phyloP scores from a whole-genome alignment of 2,329 filamentous ascomycete species.

The Ilyonectria robusta region DNA sequence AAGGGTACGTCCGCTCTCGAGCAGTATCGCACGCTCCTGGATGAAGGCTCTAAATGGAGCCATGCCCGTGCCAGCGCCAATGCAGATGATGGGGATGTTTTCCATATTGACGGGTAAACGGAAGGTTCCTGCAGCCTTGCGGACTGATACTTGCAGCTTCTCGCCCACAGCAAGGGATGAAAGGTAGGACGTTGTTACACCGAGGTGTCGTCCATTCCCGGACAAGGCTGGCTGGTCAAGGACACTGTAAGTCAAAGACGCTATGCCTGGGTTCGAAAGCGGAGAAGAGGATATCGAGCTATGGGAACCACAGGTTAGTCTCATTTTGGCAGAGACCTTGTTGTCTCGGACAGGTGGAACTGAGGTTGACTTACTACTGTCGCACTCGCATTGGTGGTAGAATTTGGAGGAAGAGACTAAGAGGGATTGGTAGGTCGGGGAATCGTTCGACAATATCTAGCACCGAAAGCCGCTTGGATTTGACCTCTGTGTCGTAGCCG shows the following conservation, averaged over 20 bases:
- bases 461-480: conserved; percentile 71
- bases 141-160: conserved; percentile 65
- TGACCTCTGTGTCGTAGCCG: conserved; percentile 64
- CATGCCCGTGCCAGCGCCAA: conserved; percentile 68
- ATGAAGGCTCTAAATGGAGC: conserved; percentile 75
- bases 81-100: conserved; percentile 64
- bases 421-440: conserved; percentile 70
- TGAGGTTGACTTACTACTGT: conserved; percentile 67
- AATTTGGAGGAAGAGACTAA: conserved; percentile 79
- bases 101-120: conserved; percentile 62
- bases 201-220: conserved; percentile 65
- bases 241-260: conserved; percentile 78
- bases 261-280: conserved; percentile 67
- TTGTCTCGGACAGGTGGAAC: too few relatives aligned
- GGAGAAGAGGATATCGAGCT: conserved; percentile 82
- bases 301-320: background rate
- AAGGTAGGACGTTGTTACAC: conserved; percentile 74
- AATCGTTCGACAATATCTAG: conserved; percentile 80
- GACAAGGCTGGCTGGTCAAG: conserved; percentile 69
- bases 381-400: conserved; percentile 83
- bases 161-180: conserved; percentile 61
- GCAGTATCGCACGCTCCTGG: conserved; percentile 70
- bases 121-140: conserved; percentile 61
- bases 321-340: background rate
- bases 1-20: conserved; percentile 64